Evolutionary conservation across 163 green algal species (phyloP), one percentile per base, ranked within the genome.

Genomic region (Chloroidium sp.): DNA sequence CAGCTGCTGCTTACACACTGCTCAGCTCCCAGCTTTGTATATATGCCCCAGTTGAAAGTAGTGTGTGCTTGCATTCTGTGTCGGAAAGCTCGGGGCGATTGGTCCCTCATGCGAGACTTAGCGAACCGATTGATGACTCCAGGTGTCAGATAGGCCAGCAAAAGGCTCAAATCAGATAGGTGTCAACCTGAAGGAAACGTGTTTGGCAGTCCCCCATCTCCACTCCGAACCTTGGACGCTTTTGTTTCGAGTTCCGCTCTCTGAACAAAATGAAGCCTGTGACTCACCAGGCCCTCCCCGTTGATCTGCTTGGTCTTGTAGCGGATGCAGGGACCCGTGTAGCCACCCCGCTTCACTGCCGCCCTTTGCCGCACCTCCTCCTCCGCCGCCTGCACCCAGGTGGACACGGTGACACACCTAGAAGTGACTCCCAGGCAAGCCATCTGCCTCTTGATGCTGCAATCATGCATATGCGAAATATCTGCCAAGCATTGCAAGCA

Each of bases 341-440:
- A 92, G 64, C 89, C 14, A 36, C n/a, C 14, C 69, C 75, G 74
- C 14, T 85, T 86, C 1, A 90, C 82, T 60, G 88, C 77, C 1
- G 90, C 90, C 80, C 88, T 92, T 69, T 90, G 89, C 85, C 93
- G 96, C 0, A 87, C 90, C 80, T 95, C 93, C 86, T 97, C 94
- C 86, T 93, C 90, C 0, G 91, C 10, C 69, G 59, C 67, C 67
- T 76, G 10, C 72, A 76, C 10, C 58, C 12, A 60, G 72, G 8
- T 76, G 8, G 72, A n/a, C 3, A 14, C 58, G 72, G 10, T 60
- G 10, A 57, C 14, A 36, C 72, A 76, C 12, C 6, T 36, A 10
- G 8, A 10, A 76, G 72, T 10, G 3, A 36, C 36, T 36, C 36
- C 36, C 36, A 36, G 36, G 36, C 36, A 36, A 36, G 36, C 36